phyloP scores from a whole-genome alignment of 371 early-diverging fungal species.

The Actinomucor elegans region DNA sequence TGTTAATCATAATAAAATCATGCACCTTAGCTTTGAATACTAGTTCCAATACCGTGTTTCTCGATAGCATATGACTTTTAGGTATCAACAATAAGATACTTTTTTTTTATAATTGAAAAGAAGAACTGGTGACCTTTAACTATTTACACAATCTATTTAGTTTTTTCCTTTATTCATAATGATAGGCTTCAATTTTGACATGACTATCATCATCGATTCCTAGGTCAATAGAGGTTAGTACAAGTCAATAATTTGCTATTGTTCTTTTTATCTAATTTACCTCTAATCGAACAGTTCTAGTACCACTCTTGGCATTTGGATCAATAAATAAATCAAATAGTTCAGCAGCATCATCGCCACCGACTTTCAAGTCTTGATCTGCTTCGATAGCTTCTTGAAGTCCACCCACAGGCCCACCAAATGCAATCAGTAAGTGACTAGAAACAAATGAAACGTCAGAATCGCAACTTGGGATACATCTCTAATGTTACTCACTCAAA shows the following conservation, averaged over 20 bases:
- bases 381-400: conserved; percentile 72
- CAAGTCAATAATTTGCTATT: background rate
- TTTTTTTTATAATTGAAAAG: too few relatives aligned
- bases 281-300: conserved; percentile 68
- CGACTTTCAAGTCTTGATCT: conserved; percentile 63
- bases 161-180: conserved; percentile 26
- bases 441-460: background rate
- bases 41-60: too few relatives aligned
- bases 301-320: conserved; percentile 63
- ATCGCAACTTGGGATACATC: background rate
- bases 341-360: conserved; percentile 60
- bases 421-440: conserved; percentile 67
- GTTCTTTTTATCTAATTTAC: conserved; percentile 25
- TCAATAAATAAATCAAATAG: conserved; percentile 71
- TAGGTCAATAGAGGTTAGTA: conserved; percentile 4
- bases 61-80: too few relatives aligned
- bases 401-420: conserved; percentile 68
- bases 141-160: background rate
- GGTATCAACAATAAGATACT: too few relatives aligned
- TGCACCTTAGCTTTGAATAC: too few relatives aligned
- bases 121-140: too few relatives aligned
- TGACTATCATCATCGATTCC: conserved; percentile 38
- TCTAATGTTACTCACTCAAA: conserved; percentile 18
- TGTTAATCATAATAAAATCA: too few relatives aligned
- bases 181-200: conserved; percentile 31